Evolutionary conservation across 768 basidiomycete species (phyloP).

Genomic region (Mycena chlorophos): DNA sequence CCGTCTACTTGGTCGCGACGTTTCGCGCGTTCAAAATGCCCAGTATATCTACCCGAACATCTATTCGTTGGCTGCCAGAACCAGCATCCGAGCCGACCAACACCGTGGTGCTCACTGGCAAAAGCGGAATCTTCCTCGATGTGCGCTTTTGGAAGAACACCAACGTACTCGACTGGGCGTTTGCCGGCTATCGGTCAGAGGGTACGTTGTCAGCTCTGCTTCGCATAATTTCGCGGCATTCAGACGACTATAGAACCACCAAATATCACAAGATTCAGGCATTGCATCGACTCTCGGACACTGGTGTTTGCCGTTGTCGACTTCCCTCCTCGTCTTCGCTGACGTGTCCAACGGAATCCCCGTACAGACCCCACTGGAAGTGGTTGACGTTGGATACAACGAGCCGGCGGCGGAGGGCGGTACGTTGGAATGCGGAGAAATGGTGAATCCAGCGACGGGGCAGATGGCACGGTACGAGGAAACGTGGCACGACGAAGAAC

Average conservation of each 20-base stretch:
- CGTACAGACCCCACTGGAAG: slow-evolving; percentile 17
- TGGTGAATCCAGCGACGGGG: slow-evolving; percentile 35
- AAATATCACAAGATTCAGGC: slow-evolving; percentile 29
- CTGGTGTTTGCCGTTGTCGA: slow-evolving; percentile 20
- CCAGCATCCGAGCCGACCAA: slow-evolving; percentile 35
- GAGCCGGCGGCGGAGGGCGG: slow-evolving; percentile 29
- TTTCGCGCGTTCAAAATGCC: too few relatives aligned
- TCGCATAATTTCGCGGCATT: not conserved
- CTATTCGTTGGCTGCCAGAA: slow-evolving; percentile 37
- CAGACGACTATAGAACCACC: not conserved
- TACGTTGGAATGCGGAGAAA: slow-evolving; percentile 34
- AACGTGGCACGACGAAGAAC: slow-evolving; percentile 33
- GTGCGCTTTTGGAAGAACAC: slow-evolving; percentile 34
- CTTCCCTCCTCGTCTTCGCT: not conserved
- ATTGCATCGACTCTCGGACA: slow-evolving; percentile 36
- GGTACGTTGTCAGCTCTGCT: not conserved
- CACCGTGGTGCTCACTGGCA: slow-evolving; percentile 36
- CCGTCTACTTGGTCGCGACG: too few relatives aligned
- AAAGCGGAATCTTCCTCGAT: slow-evolving; percentile 36
- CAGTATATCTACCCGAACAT: slow-evolving; percentile 22
- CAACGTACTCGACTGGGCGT: slow-evolving; percentile 37
- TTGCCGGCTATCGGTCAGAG: slow-evolving; percentile 36
- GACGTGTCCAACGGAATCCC: not conserved
- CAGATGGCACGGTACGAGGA: slow-evolving; percentile 32
- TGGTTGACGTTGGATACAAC: slow-evolving; percentile 31